Evolutionary conservation across 1,284 basidiomycete species (phyloP), one percentile per base, ranked within the genome.

Genomic region (Ustilago sp.): DNA sequence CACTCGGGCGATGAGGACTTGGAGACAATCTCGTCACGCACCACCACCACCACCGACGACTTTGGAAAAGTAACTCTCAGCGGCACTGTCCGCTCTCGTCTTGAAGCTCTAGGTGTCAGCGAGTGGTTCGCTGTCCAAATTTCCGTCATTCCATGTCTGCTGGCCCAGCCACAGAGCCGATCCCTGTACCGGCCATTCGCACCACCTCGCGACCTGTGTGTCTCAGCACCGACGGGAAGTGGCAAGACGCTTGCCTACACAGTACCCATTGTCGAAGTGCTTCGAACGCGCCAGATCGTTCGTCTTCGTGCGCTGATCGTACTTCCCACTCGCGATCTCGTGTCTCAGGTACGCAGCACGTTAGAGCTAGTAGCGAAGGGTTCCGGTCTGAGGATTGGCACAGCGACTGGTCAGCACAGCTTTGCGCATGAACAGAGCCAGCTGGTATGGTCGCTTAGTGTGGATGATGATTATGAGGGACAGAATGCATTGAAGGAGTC

Each of bases 191-290:
- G 90, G 15, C 92, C 93, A 0, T 92, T 91, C 78, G 86, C 90
- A 59, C 89, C 90, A 32, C 92, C 92, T 31, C 89, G 89, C 47
- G 97, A 99, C 86, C 89, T 95, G 9, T 96, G 95, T 80, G 93
- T 97, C n/a, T 97, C 94, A 6, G 97, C 97, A 1, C 97, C 97
- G 0, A 99, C 96, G 0, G 96, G 96, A 36, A 95, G 94, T 79
- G 96, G 96, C 0, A 99, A 99, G 88, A 99, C 96, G 0, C 89
- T 99, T 23, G 93, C 94, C 13, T 99, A 99, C 87, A 92, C 92
- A 4, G 88, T 98, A 19, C 96, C 96, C 1, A 93, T 98, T 60
- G 89, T 98, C 34, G 94, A 98, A 89, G 57, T 64, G 19, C 52
- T 63, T 59, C 56, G 69, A 5, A 54, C 63, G 41, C 59, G 60